phyloP scores from a whole-genome alignment of 345 rosid genomes.

The Heritiera fomes region DNA sequence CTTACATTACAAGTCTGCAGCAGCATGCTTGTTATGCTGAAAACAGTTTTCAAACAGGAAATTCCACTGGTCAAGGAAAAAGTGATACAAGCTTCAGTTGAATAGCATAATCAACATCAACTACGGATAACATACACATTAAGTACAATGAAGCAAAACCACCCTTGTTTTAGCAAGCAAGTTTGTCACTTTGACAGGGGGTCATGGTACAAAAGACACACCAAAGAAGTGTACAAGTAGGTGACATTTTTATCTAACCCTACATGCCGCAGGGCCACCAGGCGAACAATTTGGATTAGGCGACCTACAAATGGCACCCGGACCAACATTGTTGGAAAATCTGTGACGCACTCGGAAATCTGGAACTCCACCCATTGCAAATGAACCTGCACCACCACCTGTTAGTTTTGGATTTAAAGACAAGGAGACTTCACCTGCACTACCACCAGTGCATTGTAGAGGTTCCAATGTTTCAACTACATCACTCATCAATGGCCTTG shows the following conservation, averaged over 20 bases:
- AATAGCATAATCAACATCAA: constrained; percentile 32
- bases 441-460: constrained; percentile 59
- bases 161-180: constrained; percentile 46
- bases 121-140: constrained; percentile 32
- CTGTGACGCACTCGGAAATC: constrained; percentile 61
- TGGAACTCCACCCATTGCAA: constrained; percentile 73
- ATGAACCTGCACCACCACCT: constrained; percentile 41
- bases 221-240: constrained; percentile 43
- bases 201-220: constrained; percentile 38
- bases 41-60: constrained; percentile 10
- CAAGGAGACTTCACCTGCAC: constrained; percentile 44
- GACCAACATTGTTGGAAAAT: constrained; percentile 68
- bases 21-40: neutral
- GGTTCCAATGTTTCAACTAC: constrained; percentile 96
- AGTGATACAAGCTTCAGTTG: constrained; percentile 31
- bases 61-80: constrained; percentile 7
- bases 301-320: constrained; percentile 75
- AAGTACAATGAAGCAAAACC: constrained; percentile 38
- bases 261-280: constrained; percentile 72
- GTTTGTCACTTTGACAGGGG: constrained; percentile 31
- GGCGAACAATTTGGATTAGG: constrained; percentile 80
- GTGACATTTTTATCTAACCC: constrained; percentile 67
- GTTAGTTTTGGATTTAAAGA: constrained; percentile 40
- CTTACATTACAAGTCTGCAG: constrained; percentile 6
- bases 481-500: constrained; percentile 95